A percentile compares a stretch with the other conserved stretches of the same genome.
Conservation (phyloP, 1,284 basidiomycete genomes). For the Apiotrichum brassicae region DNA sequence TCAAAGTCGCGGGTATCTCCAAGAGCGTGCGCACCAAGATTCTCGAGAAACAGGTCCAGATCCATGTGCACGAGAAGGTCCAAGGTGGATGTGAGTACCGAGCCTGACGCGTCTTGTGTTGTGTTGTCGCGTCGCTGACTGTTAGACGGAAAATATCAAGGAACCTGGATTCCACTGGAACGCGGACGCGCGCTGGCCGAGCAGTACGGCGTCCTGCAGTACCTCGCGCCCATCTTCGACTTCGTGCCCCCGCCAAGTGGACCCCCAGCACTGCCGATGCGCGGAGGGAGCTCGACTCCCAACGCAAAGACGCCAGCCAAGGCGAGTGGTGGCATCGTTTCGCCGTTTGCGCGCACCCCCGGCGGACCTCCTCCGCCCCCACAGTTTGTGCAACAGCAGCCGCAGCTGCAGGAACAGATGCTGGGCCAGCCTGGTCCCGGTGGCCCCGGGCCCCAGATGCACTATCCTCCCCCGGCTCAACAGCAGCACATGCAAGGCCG, state of each 20-base stretch:
- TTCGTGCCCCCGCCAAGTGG: constrained; percentile 60
- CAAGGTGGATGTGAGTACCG: constrained; percentile 72
- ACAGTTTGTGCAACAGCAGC: constrained; percentile 26
- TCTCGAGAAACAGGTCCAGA: constrained; percentile 92
- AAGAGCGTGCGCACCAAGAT: constrained; percentile 96
- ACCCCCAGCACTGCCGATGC: constrained; percentile 37
- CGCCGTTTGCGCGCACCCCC: constrained; percentile 20
- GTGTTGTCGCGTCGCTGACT: background rate
- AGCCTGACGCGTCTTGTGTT: background rate
- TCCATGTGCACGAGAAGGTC: constrained; percentile 95
- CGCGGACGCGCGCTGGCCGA: constrained; percentile 79
- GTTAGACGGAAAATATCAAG: constrained; percentile 89
- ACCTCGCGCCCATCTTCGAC: constrained; percentile 83
- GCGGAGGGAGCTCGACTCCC: constrained; percentile 21
- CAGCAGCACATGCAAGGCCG: constrained; percentile 9
- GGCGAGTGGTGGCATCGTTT: constrained; percentile 16
- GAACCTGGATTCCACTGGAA: constrained; percentile 95
- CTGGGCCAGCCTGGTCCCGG: no score
- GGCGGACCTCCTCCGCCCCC: constrained; percentile 22
- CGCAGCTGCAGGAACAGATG: constrained; percentile 6
- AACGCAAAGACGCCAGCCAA: constrained; percentile 10
- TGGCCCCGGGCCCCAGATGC: constrained; percentile 10
- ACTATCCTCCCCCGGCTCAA: constrained; percentile 12
- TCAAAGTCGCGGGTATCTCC: constrained; percentile 97
- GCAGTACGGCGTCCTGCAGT: constrained; percentile 79